phyloP scores from a whole-genome alignment of 176 grass and related monocot species.

The Aegilops sharonensis region DNA sequence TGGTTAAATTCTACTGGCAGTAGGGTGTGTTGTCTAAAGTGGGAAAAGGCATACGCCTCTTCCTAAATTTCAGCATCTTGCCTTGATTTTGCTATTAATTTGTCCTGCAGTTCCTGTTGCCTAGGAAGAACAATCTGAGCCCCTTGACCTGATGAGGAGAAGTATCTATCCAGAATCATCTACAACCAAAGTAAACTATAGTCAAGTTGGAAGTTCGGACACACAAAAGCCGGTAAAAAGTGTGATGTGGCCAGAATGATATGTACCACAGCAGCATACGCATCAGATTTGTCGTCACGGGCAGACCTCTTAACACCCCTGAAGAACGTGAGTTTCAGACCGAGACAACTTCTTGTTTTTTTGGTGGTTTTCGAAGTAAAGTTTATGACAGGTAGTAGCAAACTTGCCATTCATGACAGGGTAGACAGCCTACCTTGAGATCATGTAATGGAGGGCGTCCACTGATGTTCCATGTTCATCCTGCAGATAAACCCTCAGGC shows the following conservation, averaged over 20 bases:
- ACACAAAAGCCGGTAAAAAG: background rate
- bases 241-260: background rate
- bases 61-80: conserved; percentile 37
- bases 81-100: conserved; percentile 30
- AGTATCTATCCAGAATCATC: conserved; percentile 89
- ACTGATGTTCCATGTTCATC: conserved; percentile 78
- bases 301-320: conserved; percentile 65
- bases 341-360: background rate
- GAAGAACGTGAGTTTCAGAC: conserved; percentile 23
- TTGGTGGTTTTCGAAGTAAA: background rate
- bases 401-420: background rate
- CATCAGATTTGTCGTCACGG: conserved; percentile 64
- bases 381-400: background rate
- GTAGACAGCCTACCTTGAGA: conserved; percentile 52
- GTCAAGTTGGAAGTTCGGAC: background rate
- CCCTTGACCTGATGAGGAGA: conserved; percentile 53
- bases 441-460: conserved; percentile 83
- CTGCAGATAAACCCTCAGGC: conserved; percentile 80
- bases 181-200: conserved; percentile 25
- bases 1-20: background rate
- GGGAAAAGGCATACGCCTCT: background rate
- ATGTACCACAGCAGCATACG: conserved; percentile 78
- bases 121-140: conserved; percentile 80
- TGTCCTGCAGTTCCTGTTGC: conserved; percentile 56
- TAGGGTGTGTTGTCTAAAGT: background rate